Base-by-base conservation (phyloP, 139 green algal genomes). In the Dunaliella primolecta region DNA sequence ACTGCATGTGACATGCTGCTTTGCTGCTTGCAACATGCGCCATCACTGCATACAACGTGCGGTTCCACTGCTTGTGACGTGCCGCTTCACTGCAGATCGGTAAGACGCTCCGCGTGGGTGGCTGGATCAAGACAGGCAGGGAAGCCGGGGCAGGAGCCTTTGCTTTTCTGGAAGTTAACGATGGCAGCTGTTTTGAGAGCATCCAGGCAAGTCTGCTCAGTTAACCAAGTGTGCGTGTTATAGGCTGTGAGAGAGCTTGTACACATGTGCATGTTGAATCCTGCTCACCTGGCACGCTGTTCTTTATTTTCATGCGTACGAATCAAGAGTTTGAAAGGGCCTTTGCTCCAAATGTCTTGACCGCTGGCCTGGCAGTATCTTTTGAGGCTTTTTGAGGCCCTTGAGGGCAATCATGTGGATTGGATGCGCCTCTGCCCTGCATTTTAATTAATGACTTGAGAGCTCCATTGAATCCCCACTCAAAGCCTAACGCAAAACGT, bases 111-210 rank as follows among this genome's bases (percentile, higher is more conserved):
- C 82, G 91, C 0, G 89, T 99, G 23, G 97, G 96, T 57, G 97
- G 97, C n/a, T 99, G 97, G 97, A 95, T 99, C 21, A 99, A 98
- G 90, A 99, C 96, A 0, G 97, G 97, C 1, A 88, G 97, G 31
- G 96, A 97, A 85, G 93, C 94, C 32, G 97, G 97, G 20, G 96
- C 92, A 34, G 97, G 97, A 30, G 91, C 93, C 1, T 98, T 98
- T 90, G 94, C 93, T 27, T 99, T 99, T 86, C 84, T 99, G n/a
- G 96, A 99, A 83, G 84, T 99, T 87, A 99, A 98, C 87, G 97
- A 99, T 89, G 97, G 97, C 87, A 95, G 91, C 80, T 93, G 88
- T 78, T 95, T 98, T 78, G 88, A 93, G 36, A 98, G 94, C 88
- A 86, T 99, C 33, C 97, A 99, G 94, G 94, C 93, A 34, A 1